Evolutionary conservation across 441 rosid species (phyloP), one percentile per base, ranked within the genome.

Genomic region (Pelargonium myrrhifolium): DNA sequence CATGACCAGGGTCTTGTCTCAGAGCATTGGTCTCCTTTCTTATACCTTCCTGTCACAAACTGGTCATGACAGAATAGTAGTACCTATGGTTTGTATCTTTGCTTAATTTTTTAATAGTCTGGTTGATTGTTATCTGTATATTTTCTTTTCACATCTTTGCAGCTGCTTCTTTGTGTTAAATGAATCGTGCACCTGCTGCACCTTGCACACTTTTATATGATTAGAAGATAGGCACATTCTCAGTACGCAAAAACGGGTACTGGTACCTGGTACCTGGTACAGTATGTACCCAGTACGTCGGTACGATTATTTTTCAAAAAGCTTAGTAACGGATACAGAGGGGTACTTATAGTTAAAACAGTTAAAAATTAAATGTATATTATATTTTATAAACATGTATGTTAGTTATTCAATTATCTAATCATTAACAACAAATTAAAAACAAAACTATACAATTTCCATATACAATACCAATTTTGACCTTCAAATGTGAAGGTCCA

Each of bases 21-120:
- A 83, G 71, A 91, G 96, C 79, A 80, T 91, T 10, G 99, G 99
- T 69, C 93, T 91, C 69, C 87, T 94, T 26, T 93, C 99, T 55
- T 94, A 88, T 73, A 85, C 99, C 43, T 94, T 87, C 83, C 81
- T 94, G 78, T 81, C 85, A 17, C 83, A 39, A 67, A 84, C 87
- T 12, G 93, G 96, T 64, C 80, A 83, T 79, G 89, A 94, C 72
- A 83, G 97, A 77, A 91, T 94, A 67, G 88, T 89, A 58, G 97
- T 94, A 64, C 97, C 99, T 61, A 91, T 94, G 88, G 96, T 94
- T 68, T 85, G 87, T 80, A 75, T 74, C 62, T 39, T 73, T 61
- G 39, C 55, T 47, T 62, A 73, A 14, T n/a, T 39, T 65, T 18
- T 56, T 9, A 2, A 28, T 56, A 20, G 20, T 20, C 21, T 56